Evolutionary conservation across 2,329 filamentous ascomycete genomes (phyloP).

Genomic region (Neofusicoccum umdonicola): DNA sequence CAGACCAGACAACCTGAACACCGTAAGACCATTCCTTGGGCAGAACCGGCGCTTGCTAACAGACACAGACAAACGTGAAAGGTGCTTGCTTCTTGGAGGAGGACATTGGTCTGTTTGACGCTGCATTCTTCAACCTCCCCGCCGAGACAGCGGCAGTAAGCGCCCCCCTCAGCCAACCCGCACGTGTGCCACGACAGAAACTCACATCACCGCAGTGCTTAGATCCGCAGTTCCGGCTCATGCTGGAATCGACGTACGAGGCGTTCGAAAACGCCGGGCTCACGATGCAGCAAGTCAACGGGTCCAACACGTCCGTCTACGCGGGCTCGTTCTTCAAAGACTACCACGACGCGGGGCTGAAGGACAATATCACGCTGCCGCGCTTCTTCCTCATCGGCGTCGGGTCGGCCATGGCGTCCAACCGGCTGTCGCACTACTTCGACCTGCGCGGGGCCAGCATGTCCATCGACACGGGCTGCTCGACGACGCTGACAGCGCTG

Average conservation of each 20-base stretch:
- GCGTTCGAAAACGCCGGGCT: constrained; percentile 24
- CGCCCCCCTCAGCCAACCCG: too few species aligned
- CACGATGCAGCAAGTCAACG: constrained; percentile 9
- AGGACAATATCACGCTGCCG: background rate
- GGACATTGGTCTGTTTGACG: constrained; percentile 22
- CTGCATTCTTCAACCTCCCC: constrained; percentile 24
- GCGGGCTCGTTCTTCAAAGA: constrained; percentile 24
- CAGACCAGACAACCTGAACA: background rate
- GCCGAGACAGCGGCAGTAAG: constrained; percentile 16
- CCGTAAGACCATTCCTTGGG: too few species aligned
- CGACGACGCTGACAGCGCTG: constrained; percentile 24
- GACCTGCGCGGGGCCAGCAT: constrained; percentile 25
- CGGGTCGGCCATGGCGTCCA: constrained; percentile 22
- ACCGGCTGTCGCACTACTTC: constrained; percentile 6
- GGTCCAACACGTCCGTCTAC: constrained; percentile 26
- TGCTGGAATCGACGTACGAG: constrained; percentile 23
- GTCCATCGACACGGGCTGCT: constrained; percentile 25
- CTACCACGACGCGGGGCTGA: constrained; percentile 20
- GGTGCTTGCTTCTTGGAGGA: constrained; percentile 20
- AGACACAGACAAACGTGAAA: background rate
- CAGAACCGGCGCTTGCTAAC: background rate
- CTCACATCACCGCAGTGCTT: constrained; percentile 4
- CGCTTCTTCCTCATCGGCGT: background rate
- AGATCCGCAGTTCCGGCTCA: constrained; percentile 24
- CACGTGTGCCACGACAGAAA: background rate